phyloP scores from a whole-genome alignment of 306 rosid genomes.

The Prunus mume region DNA sequence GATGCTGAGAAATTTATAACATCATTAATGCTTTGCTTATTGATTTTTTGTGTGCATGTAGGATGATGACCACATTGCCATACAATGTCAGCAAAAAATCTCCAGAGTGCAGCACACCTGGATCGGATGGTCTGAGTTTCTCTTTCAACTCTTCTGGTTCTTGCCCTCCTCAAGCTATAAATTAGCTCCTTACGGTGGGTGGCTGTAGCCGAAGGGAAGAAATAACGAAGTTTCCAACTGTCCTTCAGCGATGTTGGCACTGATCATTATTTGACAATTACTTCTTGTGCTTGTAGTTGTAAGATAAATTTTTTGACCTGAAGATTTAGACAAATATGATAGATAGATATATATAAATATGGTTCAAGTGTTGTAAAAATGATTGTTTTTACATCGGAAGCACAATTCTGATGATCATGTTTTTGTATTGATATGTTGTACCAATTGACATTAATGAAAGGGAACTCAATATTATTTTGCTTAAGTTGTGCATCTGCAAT shows the following conservation, averaged over 20 bases:
- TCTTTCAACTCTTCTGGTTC: slow-evolving; percentile 45
- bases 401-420: slow-evolving; percentile 7
- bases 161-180: slow-evolving; percentile 34
- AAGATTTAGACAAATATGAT: slow-evolving; percentile 31
- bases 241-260: background rate
- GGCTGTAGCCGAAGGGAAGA: background rate
- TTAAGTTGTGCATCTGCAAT: background rate
- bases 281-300: slow-evolving; percentile 22
- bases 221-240: slow-evolving; percentile 1
- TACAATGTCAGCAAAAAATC: slow-evolving; percentile 49
- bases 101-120: slow-evolving; percentile 48
- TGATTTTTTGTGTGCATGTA: slow-evolving; percentile 21
- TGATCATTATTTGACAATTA: background rate
- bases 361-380: slow-evolving; percentile 31
- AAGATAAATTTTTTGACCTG: slow-evolving; percentile 45
- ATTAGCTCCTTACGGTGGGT: slow-evolving; percentile 24
- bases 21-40: background rate
- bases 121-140: slow-evolving; percentile 41
- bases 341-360: slow-evolving; percentile 25
- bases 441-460: background rate
- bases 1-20: background rate
- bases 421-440: slow-evolving; percentile 6
- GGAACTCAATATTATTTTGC: background rate
- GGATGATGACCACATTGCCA: slow-evolving; percentile 57
- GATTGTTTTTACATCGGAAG: slow-evolving; percentile 21